These are phyloP conservation scores for Pichia sp. DNA, from an alignment of 1,139 yeast genomes.

Conservation along the genomic window DNA sequence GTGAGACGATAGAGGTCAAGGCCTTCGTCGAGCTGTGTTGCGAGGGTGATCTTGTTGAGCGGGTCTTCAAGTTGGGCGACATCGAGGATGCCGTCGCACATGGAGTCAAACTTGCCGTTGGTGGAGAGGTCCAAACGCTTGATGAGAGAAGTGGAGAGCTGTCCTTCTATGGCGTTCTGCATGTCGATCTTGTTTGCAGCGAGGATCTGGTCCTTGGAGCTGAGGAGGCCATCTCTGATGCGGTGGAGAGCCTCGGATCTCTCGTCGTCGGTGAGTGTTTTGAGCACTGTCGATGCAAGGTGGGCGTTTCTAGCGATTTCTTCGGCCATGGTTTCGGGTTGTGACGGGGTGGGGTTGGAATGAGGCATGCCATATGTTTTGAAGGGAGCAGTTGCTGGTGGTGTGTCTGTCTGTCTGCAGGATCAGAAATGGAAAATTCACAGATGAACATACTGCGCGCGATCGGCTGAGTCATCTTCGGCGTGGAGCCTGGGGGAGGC, in stretches of 20 bases:
- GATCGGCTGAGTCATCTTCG: no score
- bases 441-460: no score
- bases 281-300: conserved; percentile 71
- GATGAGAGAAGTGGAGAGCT: conserved; percentile 64
- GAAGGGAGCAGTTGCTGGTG: no score
- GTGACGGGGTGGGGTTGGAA: background rate
- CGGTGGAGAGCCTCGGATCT: conserved; percentile 69
- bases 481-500: no score
- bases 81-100: conserved; percentile 92
- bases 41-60: conserved; percentile 77
- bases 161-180: conserved; percentile 56
- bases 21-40: conserved; percentile 82
- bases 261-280: conserved; percentile 68
- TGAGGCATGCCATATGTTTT: no score
- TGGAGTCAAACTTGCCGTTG: conserved; percentile 82
- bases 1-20: conserved; percentile 77
- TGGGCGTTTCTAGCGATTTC: conserved; percentile 76
- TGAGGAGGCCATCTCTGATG: conserved; percentile 65
- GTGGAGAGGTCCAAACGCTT: conserved; percentile 79
- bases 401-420: no score
- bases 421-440: no score
- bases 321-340: conserved; percentile 46
- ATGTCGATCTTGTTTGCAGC: conserved; percentile 73
- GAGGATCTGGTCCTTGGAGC: conserved; percentile 57
- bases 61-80: conserved; percentile 89